Percentiles rank a stretch among this genome's conserved stretches.
These are phyloP conservation scores for Termitomyces sp. DNA, from an alignment of 768 basidiomycete species.

Conservation along the genomic window DNA sequence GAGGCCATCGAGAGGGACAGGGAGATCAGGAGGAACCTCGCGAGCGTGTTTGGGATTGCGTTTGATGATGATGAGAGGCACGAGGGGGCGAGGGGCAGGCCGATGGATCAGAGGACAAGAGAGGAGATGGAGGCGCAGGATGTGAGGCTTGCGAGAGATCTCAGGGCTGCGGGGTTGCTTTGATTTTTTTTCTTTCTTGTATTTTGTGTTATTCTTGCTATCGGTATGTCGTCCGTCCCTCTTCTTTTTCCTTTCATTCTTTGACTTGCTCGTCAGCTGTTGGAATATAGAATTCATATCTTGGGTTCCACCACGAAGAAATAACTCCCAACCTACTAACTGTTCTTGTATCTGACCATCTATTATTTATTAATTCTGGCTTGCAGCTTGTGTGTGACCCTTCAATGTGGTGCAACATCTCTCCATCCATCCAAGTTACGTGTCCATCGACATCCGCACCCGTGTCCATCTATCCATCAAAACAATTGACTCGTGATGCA, in stretches of 20 bases:
- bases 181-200: no score
- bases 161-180: conserved; percentile 53
- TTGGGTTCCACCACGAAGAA: no score
- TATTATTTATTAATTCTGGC: no score
- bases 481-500: no score
- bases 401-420: no score
- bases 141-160: conserved; percentile 41
- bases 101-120: not conserved
- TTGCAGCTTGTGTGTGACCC: no score
- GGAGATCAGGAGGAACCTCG: conserved; percentile 46
- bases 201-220: not conserved
- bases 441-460: no score
- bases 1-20: conserved; percentile 52
- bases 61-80: conserved; percentile 27
- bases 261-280: not conserved
- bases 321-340: no score
- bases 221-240: not conserved
- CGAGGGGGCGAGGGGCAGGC: not conserved
- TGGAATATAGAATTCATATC: no score
- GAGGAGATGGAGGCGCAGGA: conserved; percentile 27
- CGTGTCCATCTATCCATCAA: no score
- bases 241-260: not conserved
- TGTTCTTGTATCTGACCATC: no score
- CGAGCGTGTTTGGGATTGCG: conserved; percentile 47
- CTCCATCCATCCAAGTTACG: no score